These are phyloP conservation scores for Hypoxylon cercidicola DNA, from an alignment of 495 filamentous ascomycete genomes.

Conservation along the genomic window DNA sequence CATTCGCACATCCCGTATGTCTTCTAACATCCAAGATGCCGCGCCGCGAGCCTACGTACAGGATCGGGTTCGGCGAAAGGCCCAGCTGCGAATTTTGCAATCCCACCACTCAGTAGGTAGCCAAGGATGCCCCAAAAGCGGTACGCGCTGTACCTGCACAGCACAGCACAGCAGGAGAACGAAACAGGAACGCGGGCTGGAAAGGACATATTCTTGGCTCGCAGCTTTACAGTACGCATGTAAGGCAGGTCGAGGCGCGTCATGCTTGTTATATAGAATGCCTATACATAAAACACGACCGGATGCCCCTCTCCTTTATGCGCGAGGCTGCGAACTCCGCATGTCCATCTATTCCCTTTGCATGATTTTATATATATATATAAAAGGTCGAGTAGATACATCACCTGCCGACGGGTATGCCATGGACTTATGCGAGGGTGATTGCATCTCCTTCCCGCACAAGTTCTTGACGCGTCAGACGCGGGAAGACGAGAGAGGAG, in stretches of 20 bases:
- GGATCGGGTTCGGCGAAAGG: slow-evolving; percentile 34
- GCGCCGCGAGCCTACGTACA: slow-evolving; percentile 41
- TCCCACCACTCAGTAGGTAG: slow-evolving; percentile 7
- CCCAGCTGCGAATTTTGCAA: slow-evolving; percentile 13
- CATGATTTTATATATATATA: background rate
- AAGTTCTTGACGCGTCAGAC: slow-evolving; percentile 11
- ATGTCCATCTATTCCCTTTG: background rate
- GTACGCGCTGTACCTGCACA: background rate
- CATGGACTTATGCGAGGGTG: slow-evolving; percentile 20
- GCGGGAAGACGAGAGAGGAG: slow-evolving; percentile 25
- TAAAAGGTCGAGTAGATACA: no score
- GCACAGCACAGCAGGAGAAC: slow-evolving; percentile 2
- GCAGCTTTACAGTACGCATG: slow-evolving; percentile 7
- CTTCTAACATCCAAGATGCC: background rate
- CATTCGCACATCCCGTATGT: background rate
- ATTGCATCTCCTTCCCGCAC: slow-evolving; percentile 34
- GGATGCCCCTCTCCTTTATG: slow-evolving; percentile 3
- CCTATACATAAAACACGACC: slow-evolving; percentile 31
- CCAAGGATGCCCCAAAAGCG: background rate
- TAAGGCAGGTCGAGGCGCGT: slow-evolving; percentile 21
- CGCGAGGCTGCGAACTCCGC: slow-evolving; percentile 16
- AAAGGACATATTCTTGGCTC: slow-evolving; percentile 11
- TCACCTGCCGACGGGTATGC: slow-evolving; percentile 4
- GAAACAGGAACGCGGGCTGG: background rate
- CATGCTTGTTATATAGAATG: slow-evolving; percentile 17